Conservation (phyloP, 1,139 yeast species). For the Kluyveromyces sp. region DNA sequence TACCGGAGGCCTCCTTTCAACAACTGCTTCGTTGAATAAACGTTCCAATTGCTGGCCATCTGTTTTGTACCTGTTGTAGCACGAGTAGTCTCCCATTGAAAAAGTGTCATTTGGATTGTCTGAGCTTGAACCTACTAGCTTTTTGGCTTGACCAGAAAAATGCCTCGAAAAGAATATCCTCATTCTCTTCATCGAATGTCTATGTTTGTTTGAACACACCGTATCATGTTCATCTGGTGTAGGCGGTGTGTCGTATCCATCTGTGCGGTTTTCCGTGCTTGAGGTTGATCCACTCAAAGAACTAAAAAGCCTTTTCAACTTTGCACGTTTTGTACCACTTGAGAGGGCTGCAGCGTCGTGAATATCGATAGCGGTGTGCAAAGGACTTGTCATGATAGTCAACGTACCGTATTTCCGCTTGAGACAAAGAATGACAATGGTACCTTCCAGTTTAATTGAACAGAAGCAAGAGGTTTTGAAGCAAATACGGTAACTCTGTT, state of each 20-base stretch:
- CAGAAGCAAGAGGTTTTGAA: background rate
- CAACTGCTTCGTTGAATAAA: conserved; percentile 1
- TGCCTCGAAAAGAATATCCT: conserved; percentile 1
- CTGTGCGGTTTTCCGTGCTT: background rate
- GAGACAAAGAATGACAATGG: background rate
- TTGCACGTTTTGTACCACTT: conserved; percentile 6
- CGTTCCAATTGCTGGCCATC: conserved; percentile 3
- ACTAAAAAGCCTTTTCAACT: conserved; percentile 1
- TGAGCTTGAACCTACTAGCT: too few relatives aligned
- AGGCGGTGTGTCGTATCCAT: conserved; percentile 3
- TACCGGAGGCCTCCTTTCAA: conserved; percentile 4
- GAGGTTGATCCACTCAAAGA: conserved; percentile 2
- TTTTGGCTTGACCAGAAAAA: background rate
- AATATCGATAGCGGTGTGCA: background rate
- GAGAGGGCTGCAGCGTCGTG: background rate
- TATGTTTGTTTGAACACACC: conserved; percentile 1
- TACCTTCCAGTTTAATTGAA: background rate
- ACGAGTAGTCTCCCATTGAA: conserved; percentile 1
- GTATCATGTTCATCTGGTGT: background rate
- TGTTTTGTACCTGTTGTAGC: conserved; percentile 4
- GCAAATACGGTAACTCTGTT: background rate
- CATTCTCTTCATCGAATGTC: conserved; percentile 1
- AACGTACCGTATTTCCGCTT: background rate
- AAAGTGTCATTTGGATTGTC: background rate
- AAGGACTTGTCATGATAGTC: background rate